Evolutionary conservation across 345 rosid genomes (phyloP).

Genomic region (Sapria himalayana): DNA sequence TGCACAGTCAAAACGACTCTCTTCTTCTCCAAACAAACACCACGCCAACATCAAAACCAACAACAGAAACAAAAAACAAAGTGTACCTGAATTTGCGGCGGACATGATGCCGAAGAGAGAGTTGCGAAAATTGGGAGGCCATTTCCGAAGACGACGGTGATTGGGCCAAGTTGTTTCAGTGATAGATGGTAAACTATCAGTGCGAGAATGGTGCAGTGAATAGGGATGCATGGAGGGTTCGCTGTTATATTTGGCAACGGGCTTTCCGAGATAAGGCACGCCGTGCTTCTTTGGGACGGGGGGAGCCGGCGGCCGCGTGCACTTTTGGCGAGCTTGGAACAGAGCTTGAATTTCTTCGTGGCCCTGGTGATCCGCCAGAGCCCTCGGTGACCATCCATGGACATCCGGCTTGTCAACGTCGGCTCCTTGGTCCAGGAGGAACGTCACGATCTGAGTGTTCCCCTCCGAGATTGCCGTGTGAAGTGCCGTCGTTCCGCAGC

Average conservation of each 20-base stretch:
- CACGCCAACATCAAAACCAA: background rate
- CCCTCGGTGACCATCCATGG: conserved; percentile 60
- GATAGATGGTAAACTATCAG: conserved; percentile 9
- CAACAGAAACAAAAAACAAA: background rate
- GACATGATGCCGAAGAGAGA: conserved; percentile 65
- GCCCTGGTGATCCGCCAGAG: conserved; percentile 63
- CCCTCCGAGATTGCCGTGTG: conserved; percentile 58
- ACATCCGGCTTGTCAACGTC: conserved; percentile 35
- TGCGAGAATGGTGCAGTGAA: too few species aligned
- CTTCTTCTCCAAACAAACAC: background rate
- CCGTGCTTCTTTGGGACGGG: conserved; percentile 7
- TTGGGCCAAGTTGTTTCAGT: conserved; percentile 17
- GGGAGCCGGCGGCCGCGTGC: conserved; percentile 3
- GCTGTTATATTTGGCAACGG: conserved; percentile 31
- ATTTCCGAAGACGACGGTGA: conserved; percentile 20
- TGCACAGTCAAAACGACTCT: conserved; percentile 10
- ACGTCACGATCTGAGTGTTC: conserved; percentile 33
- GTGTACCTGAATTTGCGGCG: conserved; percentile 36
- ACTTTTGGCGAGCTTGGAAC: conserved; percentile 11
- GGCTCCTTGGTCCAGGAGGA: conserved; percentile 42
- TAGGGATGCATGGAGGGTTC: conserved; percentile 29
- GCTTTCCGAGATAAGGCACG: conserved; percentile 13
- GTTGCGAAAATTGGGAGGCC: conserved; percentile 27
- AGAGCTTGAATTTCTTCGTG: conserved; percentile 39
- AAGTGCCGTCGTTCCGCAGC: conserved; percentile 38